Base-by-base conservation (phyloP, 768 basidiomycete species). In the Russula earlei region DNA sequence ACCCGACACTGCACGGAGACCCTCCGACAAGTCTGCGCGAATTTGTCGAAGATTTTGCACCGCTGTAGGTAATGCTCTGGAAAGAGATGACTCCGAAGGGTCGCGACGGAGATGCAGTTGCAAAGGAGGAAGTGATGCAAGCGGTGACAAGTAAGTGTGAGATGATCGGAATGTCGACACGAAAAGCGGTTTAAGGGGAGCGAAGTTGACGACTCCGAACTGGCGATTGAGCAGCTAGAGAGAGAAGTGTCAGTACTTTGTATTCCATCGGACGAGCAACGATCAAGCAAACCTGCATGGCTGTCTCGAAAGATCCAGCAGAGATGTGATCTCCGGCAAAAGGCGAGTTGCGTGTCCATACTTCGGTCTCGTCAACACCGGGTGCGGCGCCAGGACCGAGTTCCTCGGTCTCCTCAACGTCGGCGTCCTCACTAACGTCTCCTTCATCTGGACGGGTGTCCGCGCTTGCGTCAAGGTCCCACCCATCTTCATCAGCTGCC, bases 261-360 rank as follows among this genome's bases (percentile, higher is more conserved):
- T n/a, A 38, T 36, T 22, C 22, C 33, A 8, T 15, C 37, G 7
- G 20, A 33, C 5, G 33, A 9, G 11, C 15, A 43, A 9, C 14
- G 19, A 36, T 22, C 3, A 25, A 15, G 68, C 80, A 63, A 56
- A 91, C 91, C 84, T 94, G 88, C 93, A 96, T 97, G 5, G 95
- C 96, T 10, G 84, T 86, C 62, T 98, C 94, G 71, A 97, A 99
- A 22, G 90, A 89, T 4, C 96, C 96, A 29, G 91, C 95, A 19
- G 92, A 86, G 54, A 93, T 86, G 70, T 98, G 96, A 69, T 99
- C 96, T 42, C 80, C 89, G 14, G 91, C 93, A 66, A 96, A 80
- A 5, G 93, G 91, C 46, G 94, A 97, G 70, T 97, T 97, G 62
- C 90, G 82, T 19, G 84, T 81, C 96, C 96, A 98, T 43, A 91